A percentile compares a stretch with the other conserved stretches of the same genome.
Conservation (phyloP, 148 eudicot species). For the Bassia scoparia region DNA sequence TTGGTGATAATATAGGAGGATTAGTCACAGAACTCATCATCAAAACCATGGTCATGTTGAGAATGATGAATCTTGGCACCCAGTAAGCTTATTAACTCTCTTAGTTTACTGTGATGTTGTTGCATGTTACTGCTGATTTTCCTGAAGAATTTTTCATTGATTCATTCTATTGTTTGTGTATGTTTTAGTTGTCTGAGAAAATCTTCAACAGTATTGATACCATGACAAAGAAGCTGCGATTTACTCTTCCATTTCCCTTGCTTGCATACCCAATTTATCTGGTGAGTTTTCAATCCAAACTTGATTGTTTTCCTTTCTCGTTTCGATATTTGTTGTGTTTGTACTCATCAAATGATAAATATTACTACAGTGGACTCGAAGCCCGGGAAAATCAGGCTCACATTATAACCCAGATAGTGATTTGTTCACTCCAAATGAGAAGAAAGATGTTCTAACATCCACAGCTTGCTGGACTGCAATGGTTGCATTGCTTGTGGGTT, state of each 20-base stretch:
- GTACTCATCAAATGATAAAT: not conserved
- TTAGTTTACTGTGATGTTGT: not conserved
- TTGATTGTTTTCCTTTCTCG: not conserved
- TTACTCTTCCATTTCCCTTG: constrained; percentile 66
- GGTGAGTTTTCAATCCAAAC: constrained; percentile 35
- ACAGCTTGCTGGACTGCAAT: constrained; percentile 70
- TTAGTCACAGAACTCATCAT: constrained; percentile 83
- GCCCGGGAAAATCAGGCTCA: constrained; percentile 73
- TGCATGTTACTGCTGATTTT: no score
- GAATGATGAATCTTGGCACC: constrained; percentile 84
- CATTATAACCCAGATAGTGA: constrained; percentile 61
- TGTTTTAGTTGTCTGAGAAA: constrained; percentile 49
- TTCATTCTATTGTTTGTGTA: not conserved
- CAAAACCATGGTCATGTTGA: constrained; percentile 86
- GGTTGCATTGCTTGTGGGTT: constrained; percentile 56
- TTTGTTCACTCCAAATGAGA: constrained; percentile 51
- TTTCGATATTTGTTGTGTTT: not conserved
- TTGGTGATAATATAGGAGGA: constrained; percentile 48
- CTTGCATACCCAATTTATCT: constrained; percentile 70
- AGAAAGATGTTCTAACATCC: constrained; percentile 57
- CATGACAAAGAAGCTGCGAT: constrained; percentile 48
- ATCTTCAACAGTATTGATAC: constrained; percentile 45
- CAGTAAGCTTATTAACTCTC: constrained; percentile 37
- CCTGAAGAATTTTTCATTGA: not conserved
- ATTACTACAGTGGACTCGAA: constrained; percentile 47